phyloP scores from a whole-genome alignment of 306 rosid genomes.

The Lablab purpureus region DNA sequence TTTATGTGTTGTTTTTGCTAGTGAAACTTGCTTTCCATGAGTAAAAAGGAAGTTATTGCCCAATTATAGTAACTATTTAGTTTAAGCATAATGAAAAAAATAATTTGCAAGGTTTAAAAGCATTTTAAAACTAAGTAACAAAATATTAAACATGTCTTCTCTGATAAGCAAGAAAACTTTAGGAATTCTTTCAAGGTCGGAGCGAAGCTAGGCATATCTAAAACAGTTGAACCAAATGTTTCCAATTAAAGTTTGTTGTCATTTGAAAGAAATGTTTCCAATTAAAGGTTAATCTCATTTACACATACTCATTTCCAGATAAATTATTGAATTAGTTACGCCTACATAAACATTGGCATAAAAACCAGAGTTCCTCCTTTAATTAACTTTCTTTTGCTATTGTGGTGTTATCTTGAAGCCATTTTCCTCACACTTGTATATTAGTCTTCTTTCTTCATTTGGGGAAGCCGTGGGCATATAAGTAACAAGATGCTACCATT shows the following conservation, averaged over 20 bases:
- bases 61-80: too few species aligned
- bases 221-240: not conserved
- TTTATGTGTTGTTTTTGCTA: too few species aligned
- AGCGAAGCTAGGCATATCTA: not conserved
- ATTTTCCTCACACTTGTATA: not conserved
- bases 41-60: too few species aligned
- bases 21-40: too few species aligned
- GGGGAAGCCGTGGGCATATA: not conserved
- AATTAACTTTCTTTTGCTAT: too few species aligned
- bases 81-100: too few species aligned
- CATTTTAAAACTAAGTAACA: too few species aligned
- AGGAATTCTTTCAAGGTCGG: not conserved
- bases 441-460: conserved; percentile 4
- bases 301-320: not conserved
- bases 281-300: not conserved
- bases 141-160: too few species aligned
- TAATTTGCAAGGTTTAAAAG: too few species aligned
- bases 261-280: not conserved
- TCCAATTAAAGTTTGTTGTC: not conserved
- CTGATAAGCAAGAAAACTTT: too few species aligned
- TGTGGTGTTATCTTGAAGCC: too few species aligned
- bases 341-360: not conserved
- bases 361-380: not conserved
- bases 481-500: not conserved
- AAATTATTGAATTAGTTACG: not conserved